Evolutionary conservation across 2,329 filamentous ascomycete species (phyloP), one percentile per base, ranked within the genome.

Genomic region (Xylariaceae sp.): DNA sequence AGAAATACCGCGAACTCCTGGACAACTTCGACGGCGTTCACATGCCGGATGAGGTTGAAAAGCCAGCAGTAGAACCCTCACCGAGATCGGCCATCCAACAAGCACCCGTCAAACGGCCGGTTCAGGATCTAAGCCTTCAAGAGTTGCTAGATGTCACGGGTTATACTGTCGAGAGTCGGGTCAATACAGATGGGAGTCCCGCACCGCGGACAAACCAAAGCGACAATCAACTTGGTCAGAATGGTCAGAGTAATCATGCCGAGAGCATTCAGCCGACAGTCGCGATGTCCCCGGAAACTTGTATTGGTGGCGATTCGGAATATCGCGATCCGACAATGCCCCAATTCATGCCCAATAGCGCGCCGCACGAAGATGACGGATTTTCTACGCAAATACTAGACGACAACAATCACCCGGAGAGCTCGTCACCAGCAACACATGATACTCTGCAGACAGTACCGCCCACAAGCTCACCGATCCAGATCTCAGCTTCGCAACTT

Each of bases 281-380:
- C 53, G 30, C 47, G 4, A 45, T 56, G 8, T 60, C 56, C 1
- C 51, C 59, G 5, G 59, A 58, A 15, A 47, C 50, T n/a, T 34
- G 30, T 2, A n/a, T 44, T 6, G 30, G 55, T 15, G 66, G 66
- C 37, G 23, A 61, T 8, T 44, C 62, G 2, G 66, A 66, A 39
- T 70, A 76, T 47, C 74, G 76, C 6, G 87, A 90, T 65, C 83
- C 83, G 6, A 89, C 86, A 0, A 77, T 89, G 71, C 87, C 87
- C 7, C 87, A 89, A 66, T 88, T 88, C 68, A 80, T 84, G 4
- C 86, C 86, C n/a, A 82, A 87, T 64, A 77, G 73, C 37, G 61
- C 67, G 0, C 65, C 67, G 18, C 58, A 62, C 5, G 63, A 11
- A 6, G 61, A 10, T 41, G 41, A 60, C 30, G 15, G 11, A 34